Evolutionary conservation across 331 rosid species (phyloP), one percentile per base, ranked within the genome.

Genomic region (Quercus tomentella): DNA sequence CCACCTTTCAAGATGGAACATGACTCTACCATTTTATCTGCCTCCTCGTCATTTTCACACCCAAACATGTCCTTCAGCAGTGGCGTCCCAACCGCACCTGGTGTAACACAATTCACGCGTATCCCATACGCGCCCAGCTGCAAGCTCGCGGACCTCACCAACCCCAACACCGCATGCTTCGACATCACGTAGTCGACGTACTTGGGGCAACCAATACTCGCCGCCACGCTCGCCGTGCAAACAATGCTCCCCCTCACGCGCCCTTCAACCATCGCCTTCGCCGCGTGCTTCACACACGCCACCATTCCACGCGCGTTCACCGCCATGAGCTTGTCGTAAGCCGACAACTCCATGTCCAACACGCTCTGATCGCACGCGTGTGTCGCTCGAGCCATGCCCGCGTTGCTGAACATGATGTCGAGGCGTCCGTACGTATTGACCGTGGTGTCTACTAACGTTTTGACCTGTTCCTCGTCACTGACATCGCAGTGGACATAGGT

Each of bases 371-470:
- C 45, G 45, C 45, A 41, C 45, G 45, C 2, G 12, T 41, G 45
- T 9, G 45, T 41, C 45, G 45, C 45, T 41, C 45, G 45, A 41
- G 45, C 45, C 45, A 41, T 2, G 45, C 45, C 45, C 0, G 45
- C 82, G 52, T 78, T 78, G 71, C 82, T 78, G 82, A 78, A 78
- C 71, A 78, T 78, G 10, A 78, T 28, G 33, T 41, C 45, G 12
- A 41, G 45, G 45, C 45, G 3, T 41, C 45, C 45, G 45, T 41
- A 41, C 45, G 45, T 78, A 51, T 14, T 15, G 52, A 70, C 76
- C 20, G 82, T 78, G 4, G 76, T 18, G 1, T 78, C 62, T 4
- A 70, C 60, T 20, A 78, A 20, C 41, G 21, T 14, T 43, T 12
- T 78, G 1, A 70, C 45, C 45, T 41, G 12, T 8, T 41, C 45